Conservation (phyloP, 352 stramenopile genomes). For the Globisporangium paddicum region DNA sequence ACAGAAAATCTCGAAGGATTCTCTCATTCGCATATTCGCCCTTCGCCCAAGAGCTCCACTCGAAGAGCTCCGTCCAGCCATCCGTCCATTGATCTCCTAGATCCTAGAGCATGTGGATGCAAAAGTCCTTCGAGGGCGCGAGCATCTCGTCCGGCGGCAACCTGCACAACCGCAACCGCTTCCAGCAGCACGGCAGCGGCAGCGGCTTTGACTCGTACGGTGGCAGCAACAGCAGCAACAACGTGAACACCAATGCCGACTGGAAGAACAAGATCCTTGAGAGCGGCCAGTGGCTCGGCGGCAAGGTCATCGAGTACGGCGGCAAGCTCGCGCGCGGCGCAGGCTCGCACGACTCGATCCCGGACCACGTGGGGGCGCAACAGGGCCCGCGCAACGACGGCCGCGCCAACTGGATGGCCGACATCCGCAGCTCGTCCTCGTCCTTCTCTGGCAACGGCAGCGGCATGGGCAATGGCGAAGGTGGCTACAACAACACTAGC, state of each 20-base stretch:
- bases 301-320: constrained; percentile 70
- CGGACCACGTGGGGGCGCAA: constrained; percentile 30
- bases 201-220: constrained; percentile 27
- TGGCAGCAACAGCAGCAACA: constrained; percentile 6
- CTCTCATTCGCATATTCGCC: not conserved
- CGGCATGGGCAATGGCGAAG: constrained; percentile 15
- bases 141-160: constrained; percentile 31
- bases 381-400: constrained; percentile 61
- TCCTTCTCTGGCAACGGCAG: constrained; percentile 21
- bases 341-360: constrained; percentile 35
- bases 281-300: constrained; percentile 63
- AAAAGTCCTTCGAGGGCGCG: constrained; percentile 45
- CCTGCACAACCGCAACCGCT: constrained; percentile 48
- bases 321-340: constrained; percentile 44
- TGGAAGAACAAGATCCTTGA: constrained; percentile 73
- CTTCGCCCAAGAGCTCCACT: not conserved
- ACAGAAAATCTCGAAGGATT: not conserved
- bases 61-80: not conserved
- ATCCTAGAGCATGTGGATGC: constrained; percentile 73
- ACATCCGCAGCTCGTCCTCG: constrained; percentile 52
- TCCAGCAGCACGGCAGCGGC: constrained; percentile 6
- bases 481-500: constrained; percentile 13
- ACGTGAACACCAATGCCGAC: constrained; percentile 23
- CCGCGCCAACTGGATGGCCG: constrained; percentile 72
- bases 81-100: no score